Evolutionary conservation across 176 grass and related monocot species (phyloP).

Genomic region (Pontederia paniculata): DNA sequence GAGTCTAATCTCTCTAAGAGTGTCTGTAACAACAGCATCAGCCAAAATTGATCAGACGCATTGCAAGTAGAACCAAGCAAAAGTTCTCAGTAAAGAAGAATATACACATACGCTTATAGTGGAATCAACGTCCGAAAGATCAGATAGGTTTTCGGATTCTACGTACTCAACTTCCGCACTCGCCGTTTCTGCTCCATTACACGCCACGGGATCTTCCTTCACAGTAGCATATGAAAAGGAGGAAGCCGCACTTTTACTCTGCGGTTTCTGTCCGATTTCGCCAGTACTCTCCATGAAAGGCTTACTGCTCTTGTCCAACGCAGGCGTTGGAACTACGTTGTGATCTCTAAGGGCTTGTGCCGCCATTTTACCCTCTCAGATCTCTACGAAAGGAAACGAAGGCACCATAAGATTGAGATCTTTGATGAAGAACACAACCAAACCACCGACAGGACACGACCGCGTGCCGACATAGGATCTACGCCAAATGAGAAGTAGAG

Average conservation of each 20-base stretch:
- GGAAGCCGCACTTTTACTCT: conserved; percentile 28
- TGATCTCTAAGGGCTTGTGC: conserved; percentile 11
- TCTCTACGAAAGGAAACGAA: not conserved
- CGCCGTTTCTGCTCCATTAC: conserved; percentile 27
- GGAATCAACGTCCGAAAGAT: conserved; percentile 36
- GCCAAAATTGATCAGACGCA: not conserved
- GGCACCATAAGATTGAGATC: too few relatives aligned
- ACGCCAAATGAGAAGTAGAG: too few relatives aligned
- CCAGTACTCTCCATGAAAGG: conserved; percentile 7
- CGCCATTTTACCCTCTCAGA: conserved; percentile 7
- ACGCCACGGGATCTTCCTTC: conserved; percentile 10
- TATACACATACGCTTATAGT: conserved; percentile 32
- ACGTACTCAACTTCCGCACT: conserved; percentile 45
- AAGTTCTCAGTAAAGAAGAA: too few relatives aligned
- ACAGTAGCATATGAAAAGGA: not conserved
- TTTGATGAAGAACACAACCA: too few relatives aligned
- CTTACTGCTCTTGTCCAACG: conserved; percentile 1
- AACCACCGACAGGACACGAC: too few relatives aligned
- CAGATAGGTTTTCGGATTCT: conserved; percentile 42
- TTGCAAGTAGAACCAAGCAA: too few relatives aligned
- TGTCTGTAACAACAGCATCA: conserved; percentile 27
- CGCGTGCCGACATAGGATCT: too few relatives aligned
- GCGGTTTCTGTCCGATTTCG: not conserved
- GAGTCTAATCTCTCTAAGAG: conserved; percentile 76
- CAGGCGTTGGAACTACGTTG: conserved; percentile 3